Percentiles rank a stretch among this genome's conserved stretches.
Conservation (phyloP, 768 basidiomycete species). For the Coprinopsis sp. region DNA sequence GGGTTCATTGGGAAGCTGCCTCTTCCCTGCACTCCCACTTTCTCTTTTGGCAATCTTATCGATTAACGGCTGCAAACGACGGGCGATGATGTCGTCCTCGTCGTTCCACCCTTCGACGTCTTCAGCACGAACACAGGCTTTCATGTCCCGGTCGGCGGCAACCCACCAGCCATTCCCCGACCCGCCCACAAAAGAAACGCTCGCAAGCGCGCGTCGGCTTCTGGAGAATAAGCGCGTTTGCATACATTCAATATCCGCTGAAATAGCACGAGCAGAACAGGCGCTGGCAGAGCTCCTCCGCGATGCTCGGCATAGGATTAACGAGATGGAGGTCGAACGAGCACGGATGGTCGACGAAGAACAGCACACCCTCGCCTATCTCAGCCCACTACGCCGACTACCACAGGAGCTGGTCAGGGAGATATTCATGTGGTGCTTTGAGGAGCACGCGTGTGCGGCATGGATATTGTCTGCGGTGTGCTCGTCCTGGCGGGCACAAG, state of each 20-base stretch:
- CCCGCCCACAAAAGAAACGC: constrained; percentile 53
- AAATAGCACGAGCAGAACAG: constrained; percentile 51
- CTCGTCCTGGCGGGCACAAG: constrained; percentile 59
- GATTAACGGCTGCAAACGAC: too few relatives aligned
- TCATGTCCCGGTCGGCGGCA: constrained; percentile 10
- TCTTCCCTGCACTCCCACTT: constrained; percentile 7
- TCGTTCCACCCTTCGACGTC: constrained; percentile 7
- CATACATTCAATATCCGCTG: constrained; percentile 32
- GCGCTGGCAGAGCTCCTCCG: constrained; percentile 54
- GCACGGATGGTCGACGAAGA: constrained; percentile 44
- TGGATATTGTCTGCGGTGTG: constrained; percentile 75
- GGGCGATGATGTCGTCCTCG: not conserved
- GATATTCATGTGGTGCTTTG: constrained; percentile 67
- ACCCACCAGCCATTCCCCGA: constrained; percentile 53
- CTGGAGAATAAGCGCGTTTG: constrained; percentile 35
- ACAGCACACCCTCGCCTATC: constrained; percentile 52
- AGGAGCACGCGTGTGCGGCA: constrained; percentile 65
- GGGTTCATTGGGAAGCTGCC: constrained; percentile 1
- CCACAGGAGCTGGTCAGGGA: constrained; percentile 70
- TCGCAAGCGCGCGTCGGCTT: constrained; percentile 46
- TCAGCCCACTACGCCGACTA: constrained; percentile 67
- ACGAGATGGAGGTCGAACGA: constrained; percentile 48
- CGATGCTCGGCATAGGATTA: constrained; percentile 51
- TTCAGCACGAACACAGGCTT: constrained; percentile 16
- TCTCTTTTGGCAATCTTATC: too few relatives aligned